Evolutionary conservation across 2,329 filamentous ascomycete genomes (phyloP), one percentile per base, ranked within the genome.

Genomic region (Colletotrichum euphorbiae): DNA sequence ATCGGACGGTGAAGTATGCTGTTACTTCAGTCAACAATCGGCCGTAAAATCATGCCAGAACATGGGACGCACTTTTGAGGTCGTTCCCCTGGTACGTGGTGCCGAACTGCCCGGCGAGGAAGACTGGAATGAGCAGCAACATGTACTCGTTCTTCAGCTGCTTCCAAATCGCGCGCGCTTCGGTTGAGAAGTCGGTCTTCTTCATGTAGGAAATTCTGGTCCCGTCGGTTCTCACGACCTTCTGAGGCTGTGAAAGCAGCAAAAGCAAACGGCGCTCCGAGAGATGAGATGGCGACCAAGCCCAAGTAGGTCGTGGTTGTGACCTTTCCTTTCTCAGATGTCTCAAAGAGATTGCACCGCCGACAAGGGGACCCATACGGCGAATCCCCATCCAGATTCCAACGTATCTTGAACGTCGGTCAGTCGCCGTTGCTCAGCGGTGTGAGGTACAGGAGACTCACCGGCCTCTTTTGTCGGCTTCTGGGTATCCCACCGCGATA

Each of bases 401-500:
- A 6, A 67, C 63, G 6, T 67, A 67, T 11, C 63, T 67, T 9
- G 6, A 17, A 5, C 24, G 2, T 3, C 2, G 4, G n/a, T 62
- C 7, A 67, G 43, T 7, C 6, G 5, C 5, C 42, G 3, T 8
- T 6, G 5, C 9, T 6, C 1, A 15, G 4, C 3, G 19, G 9
- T 33, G n/a, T 42, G 1, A 19, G 3, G 3, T 12, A 2, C n/a
- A 3, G 2, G 2, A 50, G 19, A 65, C 65, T 17, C 19, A 68
- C 65, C 65, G 65, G 0, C 87, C 89, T 71, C 86, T 82, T 33
- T 90, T 90, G 62, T 84, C 85, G 0, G 89, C 88, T 69, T 92
- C 90, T 0, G 90, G 89, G 69, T 92, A 92, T 0, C 85, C 82
- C 7, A 92, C 83, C 0, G 75, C 78, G 11, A 80, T 79, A 2